Percentiles rank a stretch among this genome's conserved stretches.
These are phyloP conservation scores for Nakazawaea anatomiae DNA, from an alignment of 805 yeast species.

Conservation along the genomic window DNA sequence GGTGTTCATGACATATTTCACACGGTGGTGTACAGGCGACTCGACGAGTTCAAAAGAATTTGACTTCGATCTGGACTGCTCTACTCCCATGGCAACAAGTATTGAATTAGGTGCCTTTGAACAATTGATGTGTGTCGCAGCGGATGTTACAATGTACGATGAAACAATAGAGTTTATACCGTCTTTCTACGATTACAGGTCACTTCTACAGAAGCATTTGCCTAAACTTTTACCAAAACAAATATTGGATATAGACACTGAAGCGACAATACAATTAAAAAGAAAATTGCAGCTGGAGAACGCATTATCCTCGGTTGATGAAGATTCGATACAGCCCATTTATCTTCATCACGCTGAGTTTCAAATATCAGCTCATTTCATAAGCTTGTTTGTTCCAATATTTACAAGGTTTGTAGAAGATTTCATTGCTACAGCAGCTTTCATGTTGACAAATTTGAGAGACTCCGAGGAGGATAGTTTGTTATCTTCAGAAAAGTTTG, in stretches of 20 bases:
- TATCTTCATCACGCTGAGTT: conserved; percentile 20
- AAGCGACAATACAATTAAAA: conserved; percentile 30
- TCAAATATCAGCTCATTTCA: conserved; percentile 20
- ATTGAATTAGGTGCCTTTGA: conserved; percentile 68
- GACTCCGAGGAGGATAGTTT: conserved; percentile 72
- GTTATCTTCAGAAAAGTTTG: conserved; percentile 47
- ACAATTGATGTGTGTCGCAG: conserved; percentile 52
- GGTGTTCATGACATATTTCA: conserved; percentile 51
- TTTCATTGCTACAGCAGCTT: conserved; percentile 60
- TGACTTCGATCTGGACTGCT: conserved; percentile 51
- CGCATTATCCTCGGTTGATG: conserved; percentile 19
- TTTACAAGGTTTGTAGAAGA: conserved; percentile 47
- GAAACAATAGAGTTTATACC: conserved; percentile 32
- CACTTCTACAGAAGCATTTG: conserved; percentile 58
- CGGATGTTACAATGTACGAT: conserved; percentile 45
- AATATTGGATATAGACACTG: conserved; percentile 43
- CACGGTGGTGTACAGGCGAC: conserved; percentile 60
- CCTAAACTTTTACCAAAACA: conserved; percentile 52
- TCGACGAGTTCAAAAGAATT: conserved; percentile 34
- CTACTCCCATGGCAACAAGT: conserved; percentile 51
- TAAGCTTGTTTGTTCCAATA: conserved; percentile 30
- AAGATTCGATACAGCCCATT: conserved; percentile 20
- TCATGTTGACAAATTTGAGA: conserved; percentile 57
- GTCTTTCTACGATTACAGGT: conserved; percentile 58
- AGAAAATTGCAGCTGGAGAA: conserved; percentile 21